Evolutionary conservation across 768 basidiomycete species (phyloP).

Genomic region (Hericium rajendrae): DNA sequence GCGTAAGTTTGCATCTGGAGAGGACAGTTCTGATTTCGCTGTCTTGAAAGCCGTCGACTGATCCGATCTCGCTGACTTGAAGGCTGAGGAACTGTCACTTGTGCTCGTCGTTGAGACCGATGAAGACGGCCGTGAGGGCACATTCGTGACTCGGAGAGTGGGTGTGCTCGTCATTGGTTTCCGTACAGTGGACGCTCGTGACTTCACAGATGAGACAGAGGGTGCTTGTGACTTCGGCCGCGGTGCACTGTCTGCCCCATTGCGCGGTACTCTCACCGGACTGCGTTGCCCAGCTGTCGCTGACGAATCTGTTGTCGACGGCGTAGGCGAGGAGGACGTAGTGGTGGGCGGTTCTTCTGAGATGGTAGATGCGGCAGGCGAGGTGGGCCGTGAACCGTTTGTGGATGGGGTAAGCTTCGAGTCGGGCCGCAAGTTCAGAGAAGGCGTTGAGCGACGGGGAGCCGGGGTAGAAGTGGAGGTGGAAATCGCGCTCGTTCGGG

Average conservation of each 20-base stretch:
- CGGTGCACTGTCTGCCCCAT: conserved; percentile 6
- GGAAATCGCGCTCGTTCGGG: conserved; percentile 19
- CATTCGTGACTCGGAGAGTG: conserved; percentile 10
- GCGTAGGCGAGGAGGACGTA: not conserved
- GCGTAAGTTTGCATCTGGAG: conserved; percentile 22
- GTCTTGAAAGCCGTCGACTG: conserved; percentile 32
- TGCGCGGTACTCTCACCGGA: conserved; percentile 6
- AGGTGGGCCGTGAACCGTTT: conserved; percentile 9
- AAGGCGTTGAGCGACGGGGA: conserved; percentile 17
- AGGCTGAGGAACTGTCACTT: conserved; percentile 32
- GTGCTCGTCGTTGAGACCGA: conserved; percentile 13
- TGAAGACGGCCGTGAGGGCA: conserved; percentile 18
- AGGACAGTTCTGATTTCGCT: conserved; percentile 28
- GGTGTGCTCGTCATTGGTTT: conserved; percentile 15
- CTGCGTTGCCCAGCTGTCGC: not conserved
- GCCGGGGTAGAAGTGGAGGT: conserved; percentile 4
- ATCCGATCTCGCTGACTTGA: conserved; percentile 31
- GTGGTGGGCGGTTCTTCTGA: conserved; percentile 5
- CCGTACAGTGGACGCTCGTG: conserved; percentile 30
- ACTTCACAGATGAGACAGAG: conserved; percentile 28
- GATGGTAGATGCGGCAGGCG: conserved; percentile 9
- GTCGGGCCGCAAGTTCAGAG: conserved; percentile 37
- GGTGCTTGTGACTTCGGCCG: conserved; percentile 19
- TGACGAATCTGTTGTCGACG: not conserved
- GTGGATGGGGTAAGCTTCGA: conserved; percentile 58